phyloP scores from a whole-genome alignment of 1,284 basidiomycete species.

The Boletus semigastroideus region DNA sequence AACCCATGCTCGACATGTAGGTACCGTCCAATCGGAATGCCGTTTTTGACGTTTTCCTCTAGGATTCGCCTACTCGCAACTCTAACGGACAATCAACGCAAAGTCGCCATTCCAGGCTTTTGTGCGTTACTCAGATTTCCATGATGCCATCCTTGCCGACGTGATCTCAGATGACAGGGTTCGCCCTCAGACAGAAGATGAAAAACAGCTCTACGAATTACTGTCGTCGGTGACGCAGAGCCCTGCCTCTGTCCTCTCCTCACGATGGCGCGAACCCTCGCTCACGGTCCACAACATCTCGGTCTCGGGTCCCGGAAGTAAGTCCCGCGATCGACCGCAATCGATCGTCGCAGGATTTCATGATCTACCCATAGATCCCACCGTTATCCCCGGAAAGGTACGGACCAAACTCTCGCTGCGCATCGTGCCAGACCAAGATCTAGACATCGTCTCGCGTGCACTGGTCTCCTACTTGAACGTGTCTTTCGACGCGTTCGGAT shows the following conservation, averaged over 20 bases:
- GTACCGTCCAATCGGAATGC: slow-evolving; percentile 16
- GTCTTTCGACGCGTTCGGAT: slow-evolving; percentile 63
- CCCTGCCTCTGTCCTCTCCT: slow-evolving; percentile 63
- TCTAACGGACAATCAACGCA: slow-evolving; percentile 58
- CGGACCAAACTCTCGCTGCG: slow-evolving; percentile 83
- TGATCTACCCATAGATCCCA: slow-evolving; percentile 54
- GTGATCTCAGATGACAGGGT: slow-evolving; percentile 69
- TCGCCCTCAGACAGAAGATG: slow-evolving; percentile 62
- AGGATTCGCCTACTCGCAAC: slow-evolving; percentile 81
- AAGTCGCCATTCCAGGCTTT: slow-evolving; percentile 79
- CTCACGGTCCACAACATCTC: slow-evolving; percentile 72
- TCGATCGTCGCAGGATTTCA: neutral
- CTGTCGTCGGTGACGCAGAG: slow-evolving; percentile 69
- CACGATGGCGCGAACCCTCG: slow-evolving; percentile 79
- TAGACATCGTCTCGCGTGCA: slow-evolving; percentile 65
- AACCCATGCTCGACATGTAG: slow-evolving; percentile 93
- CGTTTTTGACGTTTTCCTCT: slow-evolving; percentile 10
- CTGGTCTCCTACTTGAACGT: slow-evolving; percentile 60
- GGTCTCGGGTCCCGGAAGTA: slow-evolving; percentile 75
- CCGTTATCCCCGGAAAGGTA: slow-evolving; percentile 84
- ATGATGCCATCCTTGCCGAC: neutral
- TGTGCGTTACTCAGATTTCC: slow-evolving; percentile 46
- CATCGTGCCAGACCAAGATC: slow-evolving; percentile 91
- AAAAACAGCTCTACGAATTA: slow-evolving; percentile 64
- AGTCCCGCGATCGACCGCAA: slow-evolving; percentile 21